phyloP scores from a whole-genome alignment of 2,329 filamentous ascomycete genomes.

The Fusarium sp. region DNA sequence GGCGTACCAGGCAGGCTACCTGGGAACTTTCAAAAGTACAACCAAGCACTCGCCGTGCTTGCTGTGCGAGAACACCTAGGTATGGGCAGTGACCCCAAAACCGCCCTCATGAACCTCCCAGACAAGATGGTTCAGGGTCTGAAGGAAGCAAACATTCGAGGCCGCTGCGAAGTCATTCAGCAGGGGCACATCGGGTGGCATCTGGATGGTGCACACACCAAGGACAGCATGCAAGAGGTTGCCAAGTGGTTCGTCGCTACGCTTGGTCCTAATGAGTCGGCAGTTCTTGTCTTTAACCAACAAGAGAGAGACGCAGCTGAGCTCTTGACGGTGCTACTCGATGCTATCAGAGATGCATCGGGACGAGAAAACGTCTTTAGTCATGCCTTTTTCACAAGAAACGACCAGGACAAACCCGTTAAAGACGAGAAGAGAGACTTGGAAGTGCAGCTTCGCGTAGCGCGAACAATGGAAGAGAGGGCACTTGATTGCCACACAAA shows the following conservation, averaged over 20 bases:
- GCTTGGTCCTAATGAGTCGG: constrained; percentile 47
- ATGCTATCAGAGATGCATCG: constrained; percentile 59
- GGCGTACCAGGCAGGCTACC: constrained; percentile 57
- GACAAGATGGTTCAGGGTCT: constrained; percentile 72
- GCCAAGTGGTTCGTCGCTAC: constrained; percentile 79
- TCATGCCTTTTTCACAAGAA: constrained; percentile 84
- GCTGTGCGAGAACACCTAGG: constrained; percentile 70
- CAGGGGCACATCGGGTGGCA: constrained; percentile 74
- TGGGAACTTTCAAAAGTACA: constrained; percentile 67
- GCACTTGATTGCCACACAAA: constrained; percentile 60
- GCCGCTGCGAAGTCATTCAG: constrained; percentile 79
- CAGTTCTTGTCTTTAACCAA: constrained; percentile 89
- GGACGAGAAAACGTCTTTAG: constrained; percentile 66
- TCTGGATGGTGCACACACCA: constrained; percentile 89
- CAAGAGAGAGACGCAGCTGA: constrained; percentile 82
- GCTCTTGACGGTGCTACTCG: constrained; percentile 73
- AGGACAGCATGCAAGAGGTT: constrained; percentile 82
- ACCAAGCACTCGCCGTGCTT: constrained; percentile 68
- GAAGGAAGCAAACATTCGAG: constrained; percentile 74
- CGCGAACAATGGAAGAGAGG: constrained; percentile 68
- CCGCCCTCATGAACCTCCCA: constrained; percentile 43
- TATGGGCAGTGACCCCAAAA: constrained; percentile 35
- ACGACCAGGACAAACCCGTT: constrained; percentile 58
- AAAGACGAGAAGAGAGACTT: constrained; percentile 57
- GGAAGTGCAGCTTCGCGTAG: constrained; percentile 76